These are phyloP conservation scores for Monilinia vaccinii-corymbosi DNA, from an alignment of 2,329 filamentous ascomycete species.

Conservation along the genomic window DNA sequence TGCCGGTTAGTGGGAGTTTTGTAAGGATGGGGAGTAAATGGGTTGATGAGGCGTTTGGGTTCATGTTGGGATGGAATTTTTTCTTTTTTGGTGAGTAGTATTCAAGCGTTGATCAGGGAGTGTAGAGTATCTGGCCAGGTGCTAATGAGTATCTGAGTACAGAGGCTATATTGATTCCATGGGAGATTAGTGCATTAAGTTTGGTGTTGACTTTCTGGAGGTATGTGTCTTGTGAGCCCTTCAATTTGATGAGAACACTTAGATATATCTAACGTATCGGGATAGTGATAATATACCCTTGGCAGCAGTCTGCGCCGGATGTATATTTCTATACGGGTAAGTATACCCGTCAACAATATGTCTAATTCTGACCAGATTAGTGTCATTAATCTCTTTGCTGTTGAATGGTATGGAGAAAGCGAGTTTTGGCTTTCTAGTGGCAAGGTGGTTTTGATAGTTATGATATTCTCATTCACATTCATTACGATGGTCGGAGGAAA, in stretches of 20 bases:
- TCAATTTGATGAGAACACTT: background rate
- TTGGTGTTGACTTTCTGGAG: conserved; percentile 38
- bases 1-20: conserved; percentile 43
- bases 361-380: conserved; percentile 25
- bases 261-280: background rate
- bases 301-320: conserved; percentile 31
- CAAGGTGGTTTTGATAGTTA: conserved; percentile 38
- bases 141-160: background rate
- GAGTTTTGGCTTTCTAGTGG: conserved; percentile 56
- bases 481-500: conserved; percentile 65
- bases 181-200: conserved; percentile 35
- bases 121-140: background rate
- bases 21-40: conserved; percentile 46
- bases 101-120: too few relatives aligned
- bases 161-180: conserved; percentile 22
- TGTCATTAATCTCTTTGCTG: conserved; percentile 54
- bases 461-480: conserved; percentile 54
- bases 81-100: conserved; percentile 45
- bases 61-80: conserved; percentile 48
- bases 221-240: background rate
- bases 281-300: conserved; percentile 29
- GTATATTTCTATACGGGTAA: conserved; percentile 40
- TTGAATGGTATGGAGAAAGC: conserved; percentile 58
- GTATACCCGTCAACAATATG: conserved; percentile 14
- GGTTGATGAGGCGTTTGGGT: conserved; percentile 45